These are phyloP conservation scores for Gonapodya prolifera DNA, from an alignment of 192 early-diverging fungal species.

Conservation along the genomic window DNA sequence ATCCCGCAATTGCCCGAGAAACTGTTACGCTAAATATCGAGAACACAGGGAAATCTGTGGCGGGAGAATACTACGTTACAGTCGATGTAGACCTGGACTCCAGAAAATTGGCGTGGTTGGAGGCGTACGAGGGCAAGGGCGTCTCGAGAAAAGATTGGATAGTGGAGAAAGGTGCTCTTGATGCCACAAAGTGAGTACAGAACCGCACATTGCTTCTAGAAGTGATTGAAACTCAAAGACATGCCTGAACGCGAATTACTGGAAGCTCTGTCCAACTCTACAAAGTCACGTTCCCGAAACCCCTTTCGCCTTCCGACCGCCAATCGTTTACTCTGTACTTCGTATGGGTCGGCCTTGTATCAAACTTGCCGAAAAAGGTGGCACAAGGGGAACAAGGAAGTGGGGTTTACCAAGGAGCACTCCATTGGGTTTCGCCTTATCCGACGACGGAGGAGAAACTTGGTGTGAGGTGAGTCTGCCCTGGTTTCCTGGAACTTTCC, in stretches of 20 bases:
- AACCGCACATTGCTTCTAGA: neutral
- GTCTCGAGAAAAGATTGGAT: no score
- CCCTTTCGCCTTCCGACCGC: neutral
- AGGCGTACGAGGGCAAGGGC: neutral
- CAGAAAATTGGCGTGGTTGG: neutral
- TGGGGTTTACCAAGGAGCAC: slow-evolving; percentile 44
- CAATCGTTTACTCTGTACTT: neutral
- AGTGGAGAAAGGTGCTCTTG: neutral
- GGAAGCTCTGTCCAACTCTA: no score
- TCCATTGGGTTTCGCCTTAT: slow-evolving; percentile 57
- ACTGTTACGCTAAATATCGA: neutral
- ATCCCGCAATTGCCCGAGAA: neutral
- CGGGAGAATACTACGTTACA: neutral
- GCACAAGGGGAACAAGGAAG: slow-evolving; percentile 55
- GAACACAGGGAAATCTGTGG: neutral
- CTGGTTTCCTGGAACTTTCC: neutral
- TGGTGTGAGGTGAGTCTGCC: slow-evolving; percentile 51
- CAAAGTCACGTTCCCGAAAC: neutral
- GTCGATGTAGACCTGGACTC: neutral
- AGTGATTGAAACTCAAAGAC: no score
- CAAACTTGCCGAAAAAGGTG: slow-evolving; percentile 37
- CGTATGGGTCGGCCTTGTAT: slow-evolving; percentile 12
- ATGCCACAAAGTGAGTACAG: neutral
- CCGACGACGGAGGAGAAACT: slow-evolving; percentile 59
- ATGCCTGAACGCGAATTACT: no score